Base-by-base conservation (phyloP, 2,329 filamentous ascomycete genomes). In the Phoma sp. region DNA sequence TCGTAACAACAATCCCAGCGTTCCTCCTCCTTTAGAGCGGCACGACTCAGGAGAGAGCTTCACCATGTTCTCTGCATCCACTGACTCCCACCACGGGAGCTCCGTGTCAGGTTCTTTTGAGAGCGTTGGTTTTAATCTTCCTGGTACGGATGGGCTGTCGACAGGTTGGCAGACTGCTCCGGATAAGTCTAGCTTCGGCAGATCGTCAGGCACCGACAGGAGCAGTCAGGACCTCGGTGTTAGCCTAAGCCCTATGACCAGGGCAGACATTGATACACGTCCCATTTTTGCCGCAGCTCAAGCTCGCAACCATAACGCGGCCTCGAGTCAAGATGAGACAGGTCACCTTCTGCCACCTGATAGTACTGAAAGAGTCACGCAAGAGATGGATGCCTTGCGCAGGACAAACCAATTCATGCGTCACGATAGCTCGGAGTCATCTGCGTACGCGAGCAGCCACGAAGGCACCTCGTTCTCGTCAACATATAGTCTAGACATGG, bases 31-130 rank as follows among this genome's bases (percentile, higher is more conserved):
- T 11, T 63, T 80, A 58, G 66, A 77, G 44, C 79, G 82, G 32
- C 82, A 84, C 61, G 80, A 85, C 60, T 87, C 84, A 23, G 79
- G 80, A 6, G 85, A 87, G 58, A 87, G 84, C 67, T 86, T 87
- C 60, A 76, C 80, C 22, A 86, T 87, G 81, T 86, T 87, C 58
- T 86, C 83, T 35, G 82, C 82, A n/a, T 85, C 84, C 8, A 82
- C 82, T 1, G 82, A 83, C 57, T 87, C 84, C 5, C 78, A 82
- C 47, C 77, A 74, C 47, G 78, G 77, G 5, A 78, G 79, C 48
- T 86, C 83, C 4, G 73, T 82, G 30, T 80, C 79, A 18, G 79
- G 77, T 25, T 85, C 83, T 0, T 80, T 82, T 36, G 76, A 69
- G 6, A 77, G 75, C 58, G 65, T 60, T 41, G 65, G 66, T 27